Percentiles rank a stretch among this genome's conserved stretches.
These are phyloP conservation scores for Delphinella strobiligena DNA, from an alignment of 2,329 filamentous ascomycete species.

Conservation along the genomic window DNA sequence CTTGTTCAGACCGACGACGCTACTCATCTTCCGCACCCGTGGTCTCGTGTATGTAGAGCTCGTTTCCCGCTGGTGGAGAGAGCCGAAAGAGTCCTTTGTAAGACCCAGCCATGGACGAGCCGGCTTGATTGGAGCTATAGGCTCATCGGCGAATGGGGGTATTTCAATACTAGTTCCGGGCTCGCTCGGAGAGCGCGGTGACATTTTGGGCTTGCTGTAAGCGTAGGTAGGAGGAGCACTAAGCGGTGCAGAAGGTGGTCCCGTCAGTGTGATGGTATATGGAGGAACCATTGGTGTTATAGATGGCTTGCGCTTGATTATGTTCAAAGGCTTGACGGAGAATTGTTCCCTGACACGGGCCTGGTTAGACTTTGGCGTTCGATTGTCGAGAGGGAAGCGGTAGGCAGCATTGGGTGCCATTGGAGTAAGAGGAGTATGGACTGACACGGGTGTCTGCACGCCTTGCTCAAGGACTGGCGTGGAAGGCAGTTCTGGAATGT, in stretches of 20 bases:
- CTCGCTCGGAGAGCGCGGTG: neutral
- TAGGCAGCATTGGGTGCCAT: constrained; percentile 1
- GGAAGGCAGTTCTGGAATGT: constrained; percentile 2
- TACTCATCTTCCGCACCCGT: neutral
- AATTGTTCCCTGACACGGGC: neutral
- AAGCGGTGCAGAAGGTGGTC: constrained; percentile 1
- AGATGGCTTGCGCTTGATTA: constrained; percentile 2
- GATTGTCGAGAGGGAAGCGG: constrained; percentile 1
- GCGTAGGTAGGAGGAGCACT: neutral
- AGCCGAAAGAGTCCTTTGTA: constrained; percentile 5
- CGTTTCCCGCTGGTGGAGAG: neutral
- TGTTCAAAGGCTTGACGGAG: neutral
- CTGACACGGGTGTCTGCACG: constrained; percentile 1
- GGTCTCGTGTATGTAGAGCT: neutral
- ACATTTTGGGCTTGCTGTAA: constrained; percentile 4
- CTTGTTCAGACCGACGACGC: neutral
- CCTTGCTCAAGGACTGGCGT: constrained; percentile 3
- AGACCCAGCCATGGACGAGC: neutral
- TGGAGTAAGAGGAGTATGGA: constrained; percentile 3
- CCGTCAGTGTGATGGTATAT: constrained; percentile 1
- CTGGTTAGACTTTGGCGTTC: neutral
- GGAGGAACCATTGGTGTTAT: too few relatives aligned
- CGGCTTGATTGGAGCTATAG: neutral
- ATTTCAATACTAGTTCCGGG: constrained; percentile 1
- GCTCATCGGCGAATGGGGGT: constrained; percentile 1